Base-by-base conservation (phyloP, 2,329 filamentous ascomycete genomes). In the Claviceps cyperi region DNA sequence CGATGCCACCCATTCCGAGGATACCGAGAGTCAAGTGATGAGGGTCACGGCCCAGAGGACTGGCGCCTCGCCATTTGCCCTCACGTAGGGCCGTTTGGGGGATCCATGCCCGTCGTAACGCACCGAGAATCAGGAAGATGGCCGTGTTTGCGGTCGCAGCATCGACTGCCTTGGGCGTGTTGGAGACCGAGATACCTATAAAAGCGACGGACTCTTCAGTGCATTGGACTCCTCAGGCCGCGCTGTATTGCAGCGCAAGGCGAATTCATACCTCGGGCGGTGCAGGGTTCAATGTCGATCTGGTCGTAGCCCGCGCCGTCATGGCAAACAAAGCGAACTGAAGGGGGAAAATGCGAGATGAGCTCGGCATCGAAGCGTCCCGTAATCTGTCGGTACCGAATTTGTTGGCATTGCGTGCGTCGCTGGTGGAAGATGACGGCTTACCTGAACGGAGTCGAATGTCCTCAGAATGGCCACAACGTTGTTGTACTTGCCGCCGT, bases 81-180 rank as follows among this genome's bases (percentile, higher is more conserved):
- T 74, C 65, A 15, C 83, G 73, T 9, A 86, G 67, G 2, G 73
- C 71, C 4, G 70, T 58, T 67, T 86, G 78, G 39, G 77, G 55
- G 1, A 72, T 67, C 62, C 83, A 84, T 63, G 83, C 81, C 52
- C 77, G 76, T 36, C 84, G 72, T 38, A 87, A 65, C 0, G 83
- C 80, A 3, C 82, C 84, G 17, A 88, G 68, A 49, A 87, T 81
- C 2, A 87, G 67, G 59, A 85, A 86, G 61, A 86, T 77, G 55
- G 78, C 81, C 6, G 76, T 74, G 61, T 87, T 83, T 35, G 84
- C 84, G 0, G 84, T 87, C 5, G 83, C 77, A 60, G 84, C 78
- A 59, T 85, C 77, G 15, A 83, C 80, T 0, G 79, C 78, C 0
- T 74, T 78, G 17, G 83, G 83, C 1, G 80, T 77, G 59, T 86